phyloP scores from a whole-genome alignment of 441 rosid genomes.

The Lepidium campestre region DNA sequence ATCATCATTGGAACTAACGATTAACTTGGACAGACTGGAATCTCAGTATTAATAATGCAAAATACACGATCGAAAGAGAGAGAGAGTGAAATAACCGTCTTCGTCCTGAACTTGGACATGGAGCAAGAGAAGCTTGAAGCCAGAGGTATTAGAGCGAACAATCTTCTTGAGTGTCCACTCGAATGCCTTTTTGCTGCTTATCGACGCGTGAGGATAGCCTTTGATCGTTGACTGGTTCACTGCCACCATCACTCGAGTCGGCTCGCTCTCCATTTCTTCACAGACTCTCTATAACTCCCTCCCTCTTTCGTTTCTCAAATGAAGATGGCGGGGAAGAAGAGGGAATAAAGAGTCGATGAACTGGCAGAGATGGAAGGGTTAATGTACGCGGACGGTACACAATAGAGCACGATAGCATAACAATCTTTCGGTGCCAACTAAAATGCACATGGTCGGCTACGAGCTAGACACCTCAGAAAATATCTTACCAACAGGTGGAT shows the following conservation, averaged over 20 bases:
- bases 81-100: constrained; percentile 53
- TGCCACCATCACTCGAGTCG: constrained; percentile 71
- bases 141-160: constrained; percentile 65
- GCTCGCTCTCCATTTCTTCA: constrained; percentile 43
- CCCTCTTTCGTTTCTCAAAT: neutral
- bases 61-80: neutral
- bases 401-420: neutral
- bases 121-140: constrained; percentile 81
- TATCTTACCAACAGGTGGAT: neutral
- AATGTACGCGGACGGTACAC: constrained; percentile 12
- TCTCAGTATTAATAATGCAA: neutral
- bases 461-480: neutral
- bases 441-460: neutral
- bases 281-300: neutral
- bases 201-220: constrained; percentile 83
- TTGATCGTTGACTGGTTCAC: constrained; percentile 83
- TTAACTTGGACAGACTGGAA: neutral
- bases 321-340: constrained; percentile 24
- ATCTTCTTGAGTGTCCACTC: constrained; percentile 89
- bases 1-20: neutral
- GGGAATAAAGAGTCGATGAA: neutral
- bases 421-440: neutral
- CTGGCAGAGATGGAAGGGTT: neutral
- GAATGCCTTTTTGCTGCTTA: constrained; percentile 86
- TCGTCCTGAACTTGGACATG: constrained; percentile 91